phyloP scores from a whole-genome alignment of 1,139 yeast species.

The Zygoascus hellenicus region DNA sequence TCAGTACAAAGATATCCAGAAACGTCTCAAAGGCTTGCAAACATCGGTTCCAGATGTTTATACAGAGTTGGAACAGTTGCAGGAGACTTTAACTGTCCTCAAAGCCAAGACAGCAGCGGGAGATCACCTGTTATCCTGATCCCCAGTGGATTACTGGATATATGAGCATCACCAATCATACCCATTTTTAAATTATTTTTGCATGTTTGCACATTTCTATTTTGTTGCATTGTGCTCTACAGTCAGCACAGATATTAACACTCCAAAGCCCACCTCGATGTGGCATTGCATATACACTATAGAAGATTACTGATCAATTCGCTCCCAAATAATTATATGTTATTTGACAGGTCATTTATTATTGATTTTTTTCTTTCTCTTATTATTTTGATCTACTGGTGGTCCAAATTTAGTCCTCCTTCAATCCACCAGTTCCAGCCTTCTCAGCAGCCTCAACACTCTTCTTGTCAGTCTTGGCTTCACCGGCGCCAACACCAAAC shows the following conservation, averaged over 20 bases:
- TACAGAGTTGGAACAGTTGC: slow-evolving; percentile 18
- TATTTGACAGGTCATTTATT: no score
- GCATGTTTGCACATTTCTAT: no score
- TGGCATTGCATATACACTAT: no score
- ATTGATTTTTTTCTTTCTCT: no score
- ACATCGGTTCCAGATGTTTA: slow-evolving; percentile 19
- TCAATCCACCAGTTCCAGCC: slow-evolving; percentile 85
- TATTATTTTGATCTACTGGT: background rate
- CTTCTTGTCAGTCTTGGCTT: slow-evolving; percentile 74
- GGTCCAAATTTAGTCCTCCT: slow-evolving; percentile 59
- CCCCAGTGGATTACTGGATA: no score
- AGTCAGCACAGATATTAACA: no score
- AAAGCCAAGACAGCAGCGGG: background rate
- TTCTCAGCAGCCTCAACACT: slow-evolving; percentile 80
- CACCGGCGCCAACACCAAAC: slow-evolving; percentile 64
- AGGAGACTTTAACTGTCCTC: slow-evolving; percentile 18
- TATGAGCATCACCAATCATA: no score
- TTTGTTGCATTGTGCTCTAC: no score
- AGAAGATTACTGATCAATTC: no score
- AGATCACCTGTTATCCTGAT: background rate
- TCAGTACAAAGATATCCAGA: background rate
- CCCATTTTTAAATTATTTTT: no score
- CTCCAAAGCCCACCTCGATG: no score
- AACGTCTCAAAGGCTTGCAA: slow-evolving; percentile 9
- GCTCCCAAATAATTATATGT: no score